Evolutionary conservation across 2,329 filamentous ascomycete genomes (phyloP).

Genomic region (Cladophialophora yegresii): DNA sequence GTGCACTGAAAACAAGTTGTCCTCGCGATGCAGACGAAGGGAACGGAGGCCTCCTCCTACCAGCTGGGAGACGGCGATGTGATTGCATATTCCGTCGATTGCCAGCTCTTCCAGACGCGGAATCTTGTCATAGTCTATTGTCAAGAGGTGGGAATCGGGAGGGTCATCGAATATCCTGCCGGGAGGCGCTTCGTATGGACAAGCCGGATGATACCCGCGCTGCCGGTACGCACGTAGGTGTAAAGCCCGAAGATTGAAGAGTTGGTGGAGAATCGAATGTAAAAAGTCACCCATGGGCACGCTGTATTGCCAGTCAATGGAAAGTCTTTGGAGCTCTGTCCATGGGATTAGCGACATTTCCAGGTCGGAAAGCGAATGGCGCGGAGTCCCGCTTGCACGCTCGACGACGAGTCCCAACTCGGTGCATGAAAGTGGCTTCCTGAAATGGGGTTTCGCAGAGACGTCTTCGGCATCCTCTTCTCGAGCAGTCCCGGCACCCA

Average conservation of each 20-base stretch:
- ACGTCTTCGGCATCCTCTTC: neutral
- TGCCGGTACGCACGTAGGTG: conserved; percentile 22
- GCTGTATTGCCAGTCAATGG: conserved; percentile 21
- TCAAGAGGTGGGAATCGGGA: conserved; percentile 13
- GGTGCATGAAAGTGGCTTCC: conserved; percentile 10
- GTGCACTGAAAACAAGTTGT: conserved; percentile 19
- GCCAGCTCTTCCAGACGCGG: conserved; percentile 29
- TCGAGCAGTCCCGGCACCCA: neutral
- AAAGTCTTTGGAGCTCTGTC: conserved; percentile 17
- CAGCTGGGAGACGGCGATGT: conserved; percentile 31
- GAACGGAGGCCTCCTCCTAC: conserved; percentile 22
- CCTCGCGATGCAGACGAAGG: conserved; percentile 29
- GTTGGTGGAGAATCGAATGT: conserved; percentile 15
- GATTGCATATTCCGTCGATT: conserved; percentile 35
- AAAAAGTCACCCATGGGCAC: conserved; percentile 23
- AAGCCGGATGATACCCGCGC: conserved; percentile 20
- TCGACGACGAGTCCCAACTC: conserved; percentile 18
- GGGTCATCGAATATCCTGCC: conserved; percentile 11
- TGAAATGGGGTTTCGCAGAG: neutral
- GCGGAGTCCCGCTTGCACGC: neutral
- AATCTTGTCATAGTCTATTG: conserved; percentile 26
- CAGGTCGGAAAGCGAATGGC: conserved; percentile 13
- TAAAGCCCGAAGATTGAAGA: conserved; percentile 26
- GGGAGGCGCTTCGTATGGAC: conserved; percentile 15
- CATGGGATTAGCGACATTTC: conserved; percentile 22